Evolutionary conservation across 306 rosid genomes (phyloP), one percentile per base, ranked within the genome.

Genomic region (Albizia julibrissin): DNA sequence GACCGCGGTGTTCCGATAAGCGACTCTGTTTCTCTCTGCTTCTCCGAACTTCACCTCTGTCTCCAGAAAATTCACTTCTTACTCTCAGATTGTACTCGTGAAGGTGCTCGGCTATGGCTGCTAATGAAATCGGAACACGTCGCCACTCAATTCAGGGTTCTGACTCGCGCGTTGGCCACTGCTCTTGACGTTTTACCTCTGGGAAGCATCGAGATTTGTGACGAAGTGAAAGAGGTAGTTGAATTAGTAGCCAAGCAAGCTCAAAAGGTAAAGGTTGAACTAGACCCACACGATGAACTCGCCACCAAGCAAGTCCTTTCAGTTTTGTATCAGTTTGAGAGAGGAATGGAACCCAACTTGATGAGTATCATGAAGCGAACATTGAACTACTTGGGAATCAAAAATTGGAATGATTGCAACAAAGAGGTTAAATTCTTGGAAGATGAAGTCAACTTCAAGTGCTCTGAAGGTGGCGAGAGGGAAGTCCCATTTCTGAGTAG

Each of bases 141-240:
- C 0, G 86, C 98, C 0, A 43, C 84, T 12, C 95, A 88, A 1
- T 90, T 93, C 26, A 56, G 82, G 43, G 12, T 84, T 18, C 81
- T 93, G 1, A 18, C 84, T 50, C 88, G 91, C 4, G 78, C 87
- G 0, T 19, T 88, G 0, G 88, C 98, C 11, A 91, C 95, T 0
- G 82, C 89, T 1, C 90, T 95, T 1, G 98, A 95, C 13, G 95
- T 91, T 71, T 42, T 90, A 8, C 97, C 94, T 0, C 81, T 91
- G 29, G 52, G 56, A 3, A n/a, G 16, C 62, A 69, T 91, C 68
- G 75, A 85, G 3, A 72, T 91, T 0, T 75, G 87, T 2, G 71
- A 40, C 1, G 98, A 95, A 65, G 95, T 95, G 14, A 90, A 80
- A 69, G 98, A 95, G 78, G 44, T 95, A 5, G 85, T 92, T 7